Base-by-base conservation (phyloP, 495 filamentous ascomycete genomes). In the Aspergillus avenaceus region DNA sequence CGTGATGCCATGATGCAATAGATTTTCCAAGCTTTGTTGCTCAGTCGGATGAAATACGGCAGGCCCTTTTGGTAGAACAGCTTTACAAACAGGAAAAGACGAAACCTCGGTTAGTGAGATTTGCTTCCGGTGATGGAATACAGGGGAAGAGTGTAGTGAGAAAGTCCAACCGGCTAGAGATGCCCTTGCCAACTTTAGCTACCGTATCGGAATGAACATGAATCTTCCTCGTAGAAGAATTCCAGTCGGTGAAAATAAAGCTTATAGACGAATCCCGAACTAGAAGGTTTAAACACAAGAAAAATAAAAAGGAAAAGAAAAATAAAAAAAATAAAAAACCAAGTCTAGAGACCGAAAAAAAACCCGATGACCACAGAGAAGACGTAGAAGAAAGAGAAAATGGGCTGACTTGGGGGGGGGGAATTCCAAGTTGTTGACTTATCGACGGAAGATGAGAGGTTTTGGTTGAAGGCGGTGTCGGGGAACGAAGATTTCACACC, bases 111-210 rank as follows among this genome's bases (percentile, higher is more conserved):
- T 68, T 61, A 68, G 65, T 59, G 54, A 55, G 49, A 47, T 55
- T n/a, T 42, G 61, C 53, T 54, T 48, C 48, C 19, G 41, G 45
- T 37, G 44, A 52, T 28, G 41, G 34, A 26, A 37, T 45, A 38
- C 27, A 29, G 38, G 43, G 45, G 51, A 47, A 44, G 51, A 45
- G 42, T 56, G 49, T 59, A 61, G 62, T 64, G 62, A 69, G 69
- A 73, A 71, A 70, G 64, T 74, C 71, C 71, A 73, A 75, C 71
- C 72, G 58, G 70, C 68, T 73, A 59, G 60, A 63, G 50, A 65
- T 61, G 67, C 63, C 34, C 56, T 48, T 52, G 42, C 43, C 41
- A 58, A 54, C 41, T 53, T 53, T 52, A 58, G 60, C 59, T 50
- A 59, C 19, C 24, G 41, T 27, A 40, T 46, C 43, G 47, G 25